These are phyloP conservation scores for Lasiosphaeriaceae sp. DNA, from an alignment of 495 filamentous ascomycete genomes.

Conservation along the genomic window DNA sequence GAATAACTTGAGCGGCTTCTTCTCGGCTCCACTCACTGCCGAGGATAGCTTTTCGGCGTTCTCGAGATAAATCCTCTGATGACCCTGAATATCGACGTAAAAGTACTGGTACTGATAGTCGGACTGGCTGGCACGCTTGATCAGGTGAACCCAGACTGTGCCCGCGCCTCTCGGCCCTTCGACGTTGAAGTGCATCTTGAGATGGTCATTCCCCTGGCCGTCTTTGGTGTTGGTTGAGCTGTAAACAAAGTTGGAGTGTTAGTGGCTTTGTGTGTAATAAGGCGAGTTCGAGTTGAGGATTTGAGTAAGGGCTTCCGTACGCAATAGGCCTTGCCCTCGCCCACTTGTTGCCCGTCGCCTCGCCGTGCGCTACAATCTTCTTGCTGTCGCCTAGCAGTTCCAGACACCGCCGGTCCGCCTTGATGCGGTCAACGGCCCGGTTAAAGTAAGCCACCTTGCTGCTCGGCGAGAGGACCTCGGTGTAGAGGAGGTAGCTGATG, in stretches of 20 bases:
- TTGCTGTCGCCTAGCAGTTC: slow-evolving; percentile 71
- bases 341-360: slow-evolving; percentile 80
- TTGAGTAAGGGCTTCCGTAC: slow-evolving; percentile 56
- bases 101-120: slow-evolving; percentile 82
- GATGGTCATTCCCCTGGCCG: slow-evolving; percentile 69
- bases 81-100: slow-evolving; percentile 67
- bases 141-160: slow-evolving; percentile 71
- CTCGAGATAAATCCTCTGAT: slow-evolving; percentile 59
- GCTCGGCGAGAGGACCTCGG: slow-evolving; percentile 81
- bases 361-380: slow-evolving; percentile 79
- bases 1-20: slow-evolving; percentile 54
- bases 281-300: background rate
- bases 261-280: background rate
- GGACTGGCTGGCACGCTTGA: slow-evolving; percentile 51
- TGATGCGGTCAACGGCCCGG: slow-evolving; percentile 75
- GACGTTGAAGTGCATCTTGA: slow-evolving; percentile 87
- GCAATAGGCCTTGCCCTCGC: slow-evolving; percentile 78
- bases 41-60: slow-evolving; percentile 39
- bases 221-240: slow-evolving; percentile 69
- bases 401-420: slow-evolving; percentile 62
- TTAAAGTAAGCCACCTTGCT: slow-evolving; percentile 87
- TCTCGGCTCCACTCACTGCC: slow-evolving; percentile 28
- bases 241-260: background rate
- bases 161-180: slow-evolving; percentile 77
- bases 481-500: slow-evolving; percentile 73